Conservation (phyloP, 768 basidiomycete genomes). For the Phlegmacium glaucopus region DNA sequence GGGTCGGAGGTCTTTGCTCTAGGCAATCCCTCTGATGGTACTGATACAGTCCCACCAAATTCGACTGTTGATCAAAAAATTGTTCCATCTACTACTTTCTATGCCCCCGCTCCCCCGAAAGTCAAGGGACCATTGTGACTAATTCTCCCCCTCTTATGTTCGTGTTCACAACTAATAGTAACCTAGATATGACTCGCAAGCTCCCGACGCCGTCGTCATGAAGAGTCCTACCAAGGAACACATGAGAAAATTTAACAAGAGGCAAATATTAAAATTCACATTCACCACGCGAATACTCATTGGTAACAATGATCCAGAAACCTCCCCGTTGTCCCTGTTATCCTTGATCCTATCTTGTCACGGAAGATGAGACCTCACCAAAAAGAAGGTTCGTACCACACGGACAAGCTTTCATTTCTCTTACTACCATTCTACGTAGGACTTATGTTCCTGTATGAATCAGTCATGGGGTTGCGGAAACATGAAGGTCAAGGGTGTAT, state of each 20-base stretch:
- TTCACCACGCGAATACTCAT: conserved; percentile 3
- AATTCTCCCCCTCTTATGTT: neutral
- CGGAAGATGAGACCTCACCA: conserved; percentile 85
- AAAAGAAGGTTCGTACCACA: conserved; percentile 57
- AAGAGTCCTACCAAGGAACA: conserved; percentile 69
- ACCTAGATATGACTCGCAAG: conserved; percentile 71
- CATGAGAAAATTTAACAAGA: conserved; percentile 64
- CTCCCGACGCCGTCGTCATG: conserved; percentile 83
- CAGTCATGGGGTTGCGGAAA: conserved; percentile 89
- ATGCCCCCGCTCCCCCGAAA: conserved; percentile 40
- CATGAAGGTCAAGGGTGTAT: conserved; percentile 94
- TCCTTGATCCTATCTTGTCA: conserved; percentile 84
- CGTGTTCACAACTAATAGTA: neutral
- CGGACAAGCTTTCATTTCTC: neutral
- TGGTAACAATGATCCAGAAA: conserved; percentile 39
- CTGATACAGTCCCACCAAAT: conserved; percentile 13
- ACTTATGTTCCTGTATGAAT: conserved; percentile 90
- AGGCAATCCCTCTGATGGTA: neutral
- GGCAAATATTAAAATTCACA: conserved; percentile 35
- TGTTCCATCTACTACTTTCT: conserved; percentile 61
- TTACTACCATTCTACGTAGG: conserved; percentile 35
- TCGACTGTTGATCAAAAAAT: conserved; percentile 22
- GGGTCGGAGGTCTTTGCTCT: conserved; percentile 1
- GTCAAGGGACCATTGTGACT: conserved; percentile 45
- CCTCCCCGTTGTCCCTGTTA: conserved; percentile 70